These are phyloP conservation scores for Hydrangea macrophylla DNA, from an alignment of 148 eudicot genomes.

Conservation along the genomic window DNA sequence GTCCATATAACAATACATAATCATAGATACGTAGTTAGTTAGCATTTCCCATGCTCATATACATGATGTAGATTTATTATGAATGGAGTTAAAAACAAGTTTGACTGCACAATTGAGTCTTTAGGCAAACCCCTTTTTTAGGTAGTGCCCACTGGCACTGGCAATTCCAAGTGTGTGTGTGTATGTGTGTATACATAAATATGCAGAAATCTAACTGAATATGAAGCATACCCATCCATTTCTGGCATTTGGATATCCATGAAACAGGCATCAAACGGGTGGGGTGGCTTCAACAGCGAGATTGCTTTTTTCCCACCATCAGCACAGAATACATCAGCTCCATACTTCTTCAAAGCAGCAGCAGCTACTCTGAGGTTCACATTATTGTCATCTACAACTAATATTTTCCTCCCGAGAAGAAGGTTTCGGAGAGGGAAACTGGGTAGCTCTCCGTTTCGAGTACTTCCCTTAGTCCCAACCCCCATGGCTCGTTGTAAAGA, in stretches of 20 bases:
- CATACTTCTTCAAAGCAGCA: slow-evolving; percentile 84
- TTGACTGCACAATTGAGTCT: too few species aligned
- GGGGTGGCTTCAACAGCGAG: slow-evolving; percentile 66
- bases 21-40: too few species aligned
- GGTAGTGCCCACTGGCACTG: too few species aligned
- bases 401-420: slow-evolving; percentile 72
- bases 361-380: slow-evolving; percentile 90
- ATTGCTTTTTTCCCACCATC: slow-evolving; percentile 77
- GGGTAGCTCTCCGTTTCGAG: slow-evolving; percentile 42
- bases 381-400: slow-evolving; percentile 86
- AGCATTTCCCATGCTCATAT: too few species aligned
- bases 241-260: slow-evolving; percentile 99
- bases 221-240: slow-evolving; percentile 80
- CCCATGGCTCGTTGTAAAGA: slow-evolving; percentile 81
- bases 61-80: too few species aligned
- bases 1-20: too few species aligned
- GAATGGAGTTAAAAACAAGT: too few species aligned
- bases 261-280: slow-evolving; percentile 80
- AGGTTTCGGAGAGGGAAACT: slow-evolving; percentile 49
- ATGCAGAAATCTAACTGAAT: too few species aligned
- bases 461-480: slow-evolving; percentile 54
- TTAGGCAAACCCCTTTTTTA: too few species aligned
- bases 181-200: too few species aligned
- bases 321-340: slow-evolving; percentile 85
- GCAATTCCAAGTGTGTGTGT: too few species aligned